Base-by-base conservation (phyloP, 257 asterid species). In the Capsicum pubescens region DNA sequence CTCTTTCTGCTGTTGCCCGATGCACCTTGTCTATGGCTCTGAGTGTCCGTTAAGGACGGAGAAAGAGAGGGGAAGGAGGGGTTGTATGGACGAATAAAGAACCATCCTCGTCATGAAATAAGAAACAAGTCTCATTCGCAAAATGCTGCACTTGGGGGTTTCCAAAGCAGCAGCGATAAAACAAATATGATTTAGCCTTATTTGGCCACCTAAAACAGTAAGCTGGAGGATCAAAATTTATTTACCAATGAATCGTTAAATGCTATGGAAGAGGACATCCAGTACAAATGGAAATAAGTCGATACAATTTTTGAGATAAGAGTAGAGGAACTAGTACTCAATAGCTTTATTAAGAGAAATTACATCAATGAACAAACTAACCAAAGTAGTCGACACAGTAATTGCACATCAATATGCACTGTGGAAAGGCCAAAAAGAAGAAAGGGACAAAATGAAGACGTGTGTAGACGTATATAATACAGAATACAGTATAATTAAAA, bases 351-450 rank as follows among this genome's bases (percentile, higher is more conserved):
- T 77, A 77, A 77, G 60, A 77, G 14, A 52, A 3, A 54, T 54
- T 77, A 77, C 82, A 77, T 54, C 66, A 77, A 77, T 77, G 8
- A 77, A 77, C 50, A 32, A 48, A 77, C 82, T 77, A 77, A 77
- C 15, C 42, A 26, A 54, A 26, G 82, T 54, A 77, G 48, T 54
- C 32, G 64, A 77, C 26, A 54, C 64, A 77, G 50, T 54, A 54
- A 54, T 54, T 54, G 81, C 82, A 32, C 50, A 54, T 12, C 50
- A 54, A 54, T 26, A 54, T 77, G 48, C 64, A 77, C 26, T 13
- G 61, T 0, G 13, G 13, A 17, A 77, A 77, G 32, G 5, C 66
- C 50, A 77, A 52, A 77, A 77, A 52, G 50, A 54, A 76, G 48
- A 54, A 76, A 54, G 48, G 48, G 48, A 8, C 14, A 54, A 77